Percentiles rank a stretch among this genome's conserved stretches.
phyloP scores from a whole-genome alignment of 768 basidiomycete genomes.

The Sutorius australiensis region DNA sequence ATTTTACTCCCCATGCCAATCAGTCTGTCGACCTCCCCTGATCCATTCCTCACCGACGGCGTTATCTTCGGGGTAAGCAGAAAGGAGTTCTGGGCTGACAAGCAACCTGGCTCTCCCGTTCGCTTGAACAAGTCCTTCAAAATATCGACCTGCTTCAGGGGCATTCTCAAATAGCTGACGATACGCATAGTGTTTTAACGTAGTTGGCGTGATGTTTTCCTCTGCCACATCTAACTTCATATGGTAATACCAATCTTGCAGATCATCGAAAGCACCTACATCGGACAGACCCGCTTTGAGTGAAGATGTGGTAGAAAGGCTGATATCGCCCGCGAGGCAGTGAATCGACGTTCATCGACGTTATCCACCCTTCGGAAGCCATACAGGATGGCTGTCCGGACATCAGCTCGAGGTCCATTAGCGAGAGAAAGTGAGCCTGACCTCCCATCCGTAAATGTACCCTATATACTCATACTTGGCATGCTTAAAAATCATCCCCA shows the following conservation, averaged over 20 bases:
- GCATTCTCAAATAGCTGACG: constrained; percentile 24
- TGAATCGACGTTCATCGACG: constrained; percentile 39
- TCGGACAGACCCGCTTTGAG: constrained; percentile 33
- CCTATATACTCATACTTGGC: constrained; percentile 38
- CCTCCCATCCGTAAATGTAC: constrained; percentile 50
- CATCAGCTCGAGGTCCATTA: neutral
- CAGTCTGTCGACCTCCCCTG: constrained; percentile 11
- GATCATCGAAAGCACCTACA: constrained; percentile 30
- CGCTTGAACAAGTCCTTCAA: constrained; percentile 30
- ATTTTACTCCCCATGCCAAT: neutral
- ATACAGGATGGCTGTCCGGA: constrained; percentile 32
- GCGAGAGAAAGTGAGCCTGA: constrained; percentile 13
- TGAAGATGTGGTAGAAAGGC: constrained; percentile 45
- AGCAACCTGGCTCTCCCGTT: constrained; percentile 36
- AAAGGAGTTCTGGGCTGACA: constrained; percentile 39
- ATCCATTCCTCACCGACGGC: constrained; percentile 36
- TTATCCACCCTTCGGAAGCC: constrained; percentile 42
- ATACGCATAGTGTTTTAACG: constrained; percentile 15
- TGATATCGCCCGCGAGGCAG: constrained; percentile 42
- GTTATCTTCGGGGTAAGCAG: constrained; percentile 48
- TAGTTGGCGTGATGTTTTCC: constrained; percentile 30
- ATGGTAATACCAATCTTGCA: neutral
- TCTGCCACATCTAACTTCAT: constrained; percentile 34
- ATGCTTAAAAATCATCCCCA: constrained; percentile 48
- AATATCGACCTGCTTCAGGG: constrained; percentile 33